Percentiles rank a stretch among this genome's conserved stretches.
These are phyloP conservation scores for Candida pseudofarinosa DNA, from an alignment of 805 yeast genomes.

Conservation along the genomic window DNA sequence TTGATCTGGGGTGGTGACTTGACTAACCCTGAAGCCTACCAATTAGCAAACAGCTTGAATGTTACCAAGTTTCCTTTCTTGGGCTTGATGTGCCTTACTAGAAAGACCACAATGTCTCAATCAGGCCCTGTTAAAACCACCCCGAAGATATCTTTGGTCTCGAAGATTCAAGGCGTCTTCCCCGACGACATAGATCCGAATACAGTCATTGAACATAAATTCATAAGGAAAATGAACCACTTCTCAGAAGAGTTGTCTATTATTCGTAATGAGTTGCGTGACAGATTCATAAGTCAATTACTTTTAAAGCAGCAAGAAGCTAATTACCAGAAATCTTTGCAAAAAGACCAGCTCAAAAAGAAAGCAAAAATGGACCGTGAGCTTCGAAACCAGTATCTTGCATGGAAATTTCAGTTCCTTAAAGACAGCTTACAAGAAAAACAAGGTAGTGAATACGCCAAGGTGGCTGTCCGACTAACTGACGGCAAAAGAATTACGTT, in stretches of 20 bases:
- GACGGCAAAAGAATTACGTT: constrained; percentile 54
- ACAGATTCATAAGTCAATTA: constrained; percentile 51
- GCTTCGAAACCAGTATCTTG: constrained; percentile 36
- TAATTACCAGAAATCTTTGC: constrained; percentile 69
- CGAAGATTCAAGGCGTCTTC: constrained; percentile 60
- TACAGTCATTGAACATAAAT: constrained; percentile 32
- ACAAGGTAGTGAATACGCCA: constrained; percentile 35
- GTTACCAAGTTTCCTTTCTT: constrained; percentile 78
- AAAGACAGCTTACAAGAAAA: constrained; percentile 10
- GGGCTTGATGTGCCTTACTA: constrained; percentile 70
- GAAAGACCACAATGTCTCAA: constrained; percentile 49
- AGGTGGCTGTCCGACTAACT: constrained; percentile 66
- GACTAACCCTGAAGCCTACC: constrained; percentile 76
- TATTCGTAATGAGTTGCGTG: constrained; percentile 61
- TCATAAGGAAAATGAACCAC: constrained; percentile 45
- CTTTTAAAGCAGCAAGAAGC: constrained; percentile 71
- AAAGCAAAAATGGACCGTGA: constrained; percentile 21
- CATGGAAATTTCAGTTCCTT: constrained; percentile 24
- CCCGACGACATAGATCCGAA: constrained; percentile 35
- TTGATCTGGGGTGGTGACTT: constrained; percentile 87
- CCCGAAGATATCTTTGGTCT: constrained; percentile 58
- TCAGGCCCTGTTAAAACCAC: constrained; percentile 49
- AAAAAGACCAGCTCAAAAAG: constrained; percentile 57
- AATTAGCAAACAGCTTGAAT: constrained; percentile 70
- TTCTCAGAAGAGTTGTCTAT: constrained; percentile 59